Evolutionary conservation across 2,329 filamentous ascomycete species (phyloP).

Genomic region (Thielaviopsis populi): DNA sequence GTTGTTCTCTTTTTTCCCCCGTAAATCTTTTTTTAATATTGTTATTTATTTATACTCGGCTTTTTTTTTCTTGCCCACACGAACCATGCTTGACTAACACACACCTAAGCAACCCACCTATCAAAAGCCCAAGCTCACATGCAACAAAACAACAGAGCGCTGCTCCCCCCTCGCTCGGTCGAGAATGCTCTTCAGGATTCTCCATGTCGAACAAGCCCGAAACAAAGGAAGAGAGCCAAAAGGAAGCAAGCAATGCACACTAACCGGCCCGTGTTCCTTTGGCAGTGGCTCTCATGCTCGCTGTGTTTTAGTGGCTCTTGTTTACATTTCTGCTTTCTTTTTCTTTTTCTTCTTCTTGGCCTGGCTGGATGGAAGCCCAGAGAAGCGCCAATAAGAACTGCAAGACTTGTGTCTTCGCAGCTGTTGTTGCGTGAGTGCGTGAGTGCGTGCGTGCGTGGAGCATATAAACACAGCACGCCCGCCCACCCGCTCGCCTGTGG

Average conservation of each 20-base stretch:
- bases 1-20: too few species aligned
- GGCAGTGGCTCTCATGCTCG: too few species aligned
- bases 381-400: background rate
- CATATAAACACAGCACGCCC: background rate
- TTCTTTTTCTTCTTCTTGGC: too few species aligned
- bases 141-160: background rate
- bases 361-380: background rate
- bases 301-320: background rate
- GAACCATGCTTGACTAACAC: too few species aligned
- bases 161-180: background rate
- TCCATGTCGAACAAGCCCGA: background rate
- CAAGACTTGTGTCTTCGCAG: background rate
- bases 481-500: background rate
- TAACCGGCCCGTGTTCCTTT: background rate
- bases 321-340: too few species aligned
- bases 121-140: background rate
- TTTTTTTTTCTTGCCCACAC: too few species aligned
- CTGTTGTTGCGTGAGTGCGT: background rate
- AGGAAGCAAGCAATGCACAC: background rate
- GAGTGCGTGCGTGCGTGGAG: too few species aligned
- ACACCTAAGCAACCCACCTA: background rate
- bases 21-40: too few species aligned
- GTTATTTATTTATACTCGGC: background rate
- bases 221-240: background rate
- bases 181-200: conserved; percentile 1